A percentile compares a stretch with the other conserved stretches of the same genome.
Evolutionary conservation across 164 flowering plant species (phyloP).

Genomic region (Annona cherimola): DNA sequence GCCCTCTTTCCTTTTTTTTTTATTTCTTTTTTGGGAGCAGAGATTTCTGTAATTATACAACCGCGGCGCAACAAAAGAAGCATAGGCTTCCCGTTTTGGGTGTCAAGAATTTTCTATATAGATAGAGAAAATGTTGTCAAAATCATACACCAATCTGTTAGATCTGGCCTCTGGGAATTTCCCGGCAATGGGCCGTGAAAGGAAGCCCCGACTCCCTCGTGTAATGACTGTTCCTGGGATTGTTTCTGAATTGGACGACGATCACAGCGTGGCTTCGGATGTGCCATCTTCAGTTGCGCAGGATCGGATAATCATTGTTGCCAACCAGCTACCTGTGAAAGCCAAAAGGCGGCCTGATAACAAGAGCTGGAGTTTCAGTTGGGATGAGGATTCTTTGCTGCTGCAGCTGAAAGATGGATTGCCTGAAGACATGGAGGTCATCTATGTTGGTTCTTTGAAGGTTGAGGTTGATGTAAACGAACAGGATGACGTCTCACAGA

Average conservation of each 20-base stretch:
- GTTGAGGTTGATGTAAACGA: constrained; percentile 54
- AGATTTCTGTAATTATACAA: background rate
- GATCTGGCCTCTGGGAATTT: constrained; percentile 78
- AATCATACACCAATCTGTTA: constrained; percentile 73
- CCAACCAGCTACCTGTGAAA: constrained; percentile 66
- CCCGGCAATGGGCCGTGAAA: constrained; percentile 45
- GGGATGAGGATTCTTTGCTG: constrained; percentile 74
- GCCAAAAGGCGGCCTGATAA: constrained; percentile 58
- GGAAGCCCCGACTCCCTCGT: constrained; percentile 38
- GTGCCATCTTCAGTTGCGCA: constrained; percentile 52
- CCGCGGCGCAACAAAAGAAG: background rate
- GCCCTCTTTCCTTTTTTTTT: background rate
- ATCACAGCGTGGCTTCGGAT: constrained; percentile 67
- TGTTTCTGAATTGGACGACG: constrained; percentile 68
- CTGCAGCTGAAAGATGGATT: constrained; percentile 71
- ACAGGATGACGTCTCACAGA: constrained; percentile 69
- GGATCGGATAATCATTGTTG: constrained; percentile 68
- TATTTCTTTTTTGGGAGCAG: no score
- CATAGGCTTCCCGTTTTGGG: constrained; percentile 13
- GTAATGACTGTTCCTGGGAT: constrained; percentile 70
- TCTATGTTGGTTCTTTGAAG: constrained; percentile 63
- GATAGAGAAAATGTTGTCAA: constrained; percentile 52
- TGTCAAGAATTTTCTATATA: background rate
- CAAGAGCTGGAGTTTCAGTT: constrained; percentile 70
- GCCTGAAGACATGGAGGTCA: constrained; percentile 74